These are phyloP conservation scores for Kalaharituber pfeilii DNA, from an alignment of 2,329 filamentous ascomycete genomes.

Conservation along the genomic window DNA sequence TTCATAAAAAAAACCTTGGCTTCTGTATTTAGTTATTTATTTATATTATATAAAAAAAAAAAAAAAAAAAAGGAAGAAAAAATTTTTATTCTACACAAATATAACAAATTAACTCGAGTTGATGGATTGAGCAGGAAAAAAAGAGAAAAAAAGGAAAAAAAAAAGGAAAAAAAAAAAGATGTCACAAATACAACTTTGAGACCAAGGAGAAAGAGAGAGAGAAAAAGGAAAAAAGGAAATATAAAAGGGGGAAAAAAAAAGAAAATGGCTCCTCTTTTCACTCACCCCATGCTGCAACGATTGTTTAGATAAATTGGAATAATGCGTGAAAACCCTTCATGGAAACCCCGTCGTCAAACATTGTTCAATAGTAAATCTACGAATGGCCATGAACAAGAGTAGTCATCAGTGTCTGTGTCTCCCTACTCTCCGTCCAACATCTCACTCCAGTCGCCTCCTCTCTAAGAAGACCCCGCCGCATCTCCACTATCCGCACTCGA, in stretches of 20 bases:
- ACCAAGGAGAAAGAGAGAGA: not conserved
- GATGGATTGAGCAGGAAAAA: not conserved
- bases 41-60: not conserved
- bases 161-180: conserved; percentile 6
- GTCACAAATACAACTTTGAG: not conserved
- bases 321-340: no score
- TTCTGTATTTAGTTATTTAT: no score
- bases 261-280: no score
- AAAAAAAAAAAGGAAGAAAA: not conserved
- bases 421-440: not conserved
- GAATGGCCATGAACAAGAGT: no score
- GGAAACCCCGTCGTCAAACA: no score
- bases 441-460: not conserved
- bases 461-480: not conserved
- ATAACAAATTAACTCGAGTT: no score
- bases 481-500: not conserved
- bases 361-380: no score
- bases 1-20: no score
- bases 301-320: no score
- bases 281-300: no score
- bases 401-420: no score
- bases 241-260: not conserved
- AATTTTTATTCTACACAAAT: not conserved
- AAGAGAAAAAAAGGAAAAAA: conserved; percentile 14
- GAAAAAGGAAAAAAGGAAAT: not conserved